Conservation (phyloP, 768 basidiomycete genomes). For the Pholiota conissans region DNA sequence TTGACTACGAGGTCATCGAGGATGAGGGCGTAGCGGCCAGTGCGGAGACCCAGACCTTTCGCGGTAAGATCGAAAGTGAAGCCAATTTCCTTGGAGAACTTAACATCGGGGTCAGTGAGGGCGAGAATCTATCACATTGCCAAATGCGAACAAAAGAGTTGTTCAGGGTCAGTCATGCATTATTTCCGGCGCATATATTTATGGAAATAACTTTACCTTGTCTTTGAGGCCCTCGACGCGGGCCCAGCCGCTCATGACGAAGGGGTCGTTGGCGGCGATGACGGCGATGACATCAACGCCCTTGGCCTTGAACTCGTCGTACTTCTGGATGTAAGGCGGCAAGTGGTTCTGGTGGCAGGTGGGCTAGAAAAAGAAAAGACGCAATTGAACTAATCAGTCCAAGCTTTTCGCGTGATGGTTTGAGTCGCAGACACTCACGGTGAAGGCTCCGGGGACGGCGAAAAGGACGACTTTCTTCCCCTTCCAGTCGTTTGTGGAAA, state of each 20-base stretch:
- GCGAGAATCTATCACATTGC: constrained; percentile 49
- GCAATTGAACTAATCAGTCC: no score
- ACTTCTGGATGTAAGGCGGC: constrained; percentile 65
- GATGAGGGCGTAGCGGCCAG: constrained; percentile 61
- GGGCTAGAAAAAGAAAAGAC: constrained; percentile 44
- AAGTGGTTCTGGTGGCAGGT: constrained; percentile 69
- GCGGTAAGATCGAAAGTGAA: constrained; percentile 52
- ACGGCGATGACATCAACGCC: constrained; percentile 76
- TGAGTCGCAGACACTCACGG: constrained; percentile 43
- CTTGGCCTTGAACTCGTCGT: constrained; percentile 74
- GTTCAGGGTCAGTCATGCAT: constrained; percentile 3
- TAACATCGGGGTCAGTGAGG: constrained; percentile 53
- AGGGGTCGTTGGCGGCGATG: constrained; percentile 77
- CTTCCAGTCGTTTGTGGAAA: constrained; percentile 68
- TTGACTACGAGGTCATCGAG: constrained; percentile 72
- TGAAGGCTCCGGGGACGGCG: constrained; percentile 81
- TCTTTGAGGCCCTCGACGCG: constrained; percentile 63
- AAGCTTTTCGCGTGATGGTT: not conserved
- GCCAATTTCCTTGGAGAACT: constrained; percentile 58
- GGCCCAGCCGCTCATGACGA: constrained; percentile 69
- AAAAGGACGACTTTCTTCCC: constrained; percentile 82
- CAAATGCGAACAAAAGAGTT: not conserved
- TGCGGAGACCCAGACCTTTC: constrained; percentile 55
- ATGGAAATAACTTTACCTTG: constrained; percentile 41
- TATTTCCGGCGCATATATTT: constrained; percentile 4